phyloP scores from a whole-genome alignment of 192 early-diverging fungal genomes.

The Coemansia sp. region DNA sequence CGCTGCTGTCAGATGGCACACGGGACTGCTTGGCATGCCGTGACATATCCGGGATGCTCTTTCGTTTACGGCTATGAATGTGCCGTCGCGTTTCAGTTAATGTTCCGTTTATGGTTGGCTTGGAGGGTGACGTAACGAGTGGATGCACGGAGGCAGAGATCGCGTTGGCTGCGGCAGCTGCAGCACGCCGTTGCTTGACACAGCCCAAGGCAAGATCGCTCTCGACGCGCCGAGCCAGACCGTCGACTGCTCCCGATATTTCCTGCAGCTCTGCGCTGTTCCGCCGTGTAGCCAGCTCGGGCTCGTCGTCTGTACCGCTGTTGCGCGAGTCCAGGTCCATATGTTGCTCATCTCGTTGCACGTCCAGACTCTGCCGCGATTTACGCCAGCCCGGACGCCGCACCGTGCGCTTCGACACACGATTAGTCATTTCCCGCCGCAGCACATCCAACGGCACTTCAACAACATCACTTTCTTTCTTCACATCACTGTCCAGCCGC shows the following conservation, averaged over 20 bases:
- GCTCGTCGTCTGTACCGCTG: slow-evolving; percentile 11
- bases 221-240: slow-evolving; percentile 40
- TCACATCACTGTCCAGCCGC: slow-evolving; percentile 14
- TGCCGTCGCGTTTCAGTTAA: not conserved
- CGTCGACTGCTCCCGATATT: slow-evolving; percentile 31
- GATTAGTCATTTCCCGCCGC: slow-evolving; percentile 26
- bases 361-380: not conserved
- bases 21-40: slow-evolving; percentile 47
- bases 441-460: slow-evolving; percentile 39
- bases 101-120: no score
- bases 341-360: not conserved
- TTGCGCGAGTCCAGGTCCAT: slow-evolving; percentile 3
- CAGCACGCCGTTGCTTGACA: slow-evolving; percentile 36
- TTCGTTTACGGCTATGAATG: slow-evolving; percentile 44
- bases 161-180: slow-evolving; percentile 26
- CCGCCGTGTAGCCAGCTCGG: slow-evolving; percentile 3
- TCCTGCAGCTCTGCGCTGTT: slow-evolving; percentile 13
- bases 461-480: not conserved
- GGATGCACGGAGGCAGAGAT: slow-evolving; percentile 20
- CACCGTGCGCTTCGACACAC: slow-evolving; percentile 10
- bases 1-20: slow-evolving; percentile 26
- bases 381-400: not conserved
- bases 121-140: not conserved
- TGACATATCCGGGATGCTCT: slow-evolving; percentile 54
- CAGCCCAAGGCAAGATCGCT: slow-evolving; percentile 30